Conservation (phyloP, 768 basidiomycete species). For the Rhodotorula taiwanensis region DNA sequence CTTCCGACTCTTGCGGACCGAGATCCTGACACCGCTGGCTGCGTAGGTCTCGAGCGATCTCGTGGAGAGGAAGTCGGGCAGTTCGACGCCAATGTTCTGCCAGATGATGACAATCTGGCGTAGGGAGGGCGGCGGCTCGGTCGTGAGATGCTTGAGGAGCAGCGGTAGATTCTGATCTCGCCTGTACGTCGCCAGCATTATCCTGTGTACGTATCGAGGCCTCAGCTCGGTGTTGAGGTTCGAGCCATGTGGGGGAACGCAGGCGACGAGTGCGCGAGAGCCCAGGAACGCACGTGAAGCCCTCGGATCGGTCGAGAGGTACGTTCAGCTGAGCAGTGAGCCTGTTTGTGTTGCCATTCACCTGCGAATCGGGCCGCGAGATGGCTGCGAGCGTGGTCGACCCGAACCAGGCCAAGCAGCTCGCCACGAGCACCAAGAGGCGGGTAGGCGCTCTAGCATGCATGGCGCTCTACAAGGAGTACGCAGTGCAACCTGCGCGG, state of each 20-base stretch:
- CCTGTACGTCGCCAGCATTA: conserved; percentile 36
- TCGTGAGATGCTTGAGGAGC: conserved; percentile 29
- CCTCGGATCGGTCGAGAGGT: conserved; percentile 12
- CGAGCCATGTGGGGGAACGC: neutral
- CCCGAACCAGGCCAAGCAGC: too few relatives aligned
- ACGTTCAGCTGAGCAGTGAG: too few relatives aligned
- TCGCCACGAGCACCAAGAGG: too few relatives aligned
- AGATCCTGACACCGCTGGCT: conserved; percentile 17
- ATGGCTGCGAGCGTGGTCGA: too few relatives aligned
- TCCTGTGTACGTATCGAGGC: too few relatives aligned
- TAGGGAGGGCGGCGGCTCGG: conserved; percentile 26
- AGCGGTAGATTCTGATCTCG: conserved; percentile 25
- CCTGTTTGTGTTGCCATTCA: too few relatives aligned
- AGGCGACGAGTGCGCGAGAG: neutral
- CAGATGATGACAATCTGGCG: conserved; percentile 35
- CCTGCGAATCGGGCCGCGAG: too few relatives aligned
- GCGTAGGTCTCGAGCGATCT: conserved; percentile 17
- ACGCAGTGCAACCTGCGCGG: too few relatives aligned
- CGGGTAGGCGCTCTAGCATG: too few relatives aligned
- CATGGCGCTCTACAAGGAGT: too few relatives aligned
- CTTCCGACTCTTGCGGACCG: conserved; percentile 23
- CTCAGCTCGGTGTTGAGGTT: too few relatives aligned
- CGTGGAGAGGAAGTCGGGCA: conserved; percentile 27
- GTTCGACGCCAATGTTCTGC: conserved; percentile 28
- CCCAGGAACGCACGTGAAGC: conserved; percentile 27